Evolutionary conservation across 192 early-diverging fungal species (phyloP), one percentile per base, ranked within the genome.

Genomic region (Coemansia pectinata): DNA sequence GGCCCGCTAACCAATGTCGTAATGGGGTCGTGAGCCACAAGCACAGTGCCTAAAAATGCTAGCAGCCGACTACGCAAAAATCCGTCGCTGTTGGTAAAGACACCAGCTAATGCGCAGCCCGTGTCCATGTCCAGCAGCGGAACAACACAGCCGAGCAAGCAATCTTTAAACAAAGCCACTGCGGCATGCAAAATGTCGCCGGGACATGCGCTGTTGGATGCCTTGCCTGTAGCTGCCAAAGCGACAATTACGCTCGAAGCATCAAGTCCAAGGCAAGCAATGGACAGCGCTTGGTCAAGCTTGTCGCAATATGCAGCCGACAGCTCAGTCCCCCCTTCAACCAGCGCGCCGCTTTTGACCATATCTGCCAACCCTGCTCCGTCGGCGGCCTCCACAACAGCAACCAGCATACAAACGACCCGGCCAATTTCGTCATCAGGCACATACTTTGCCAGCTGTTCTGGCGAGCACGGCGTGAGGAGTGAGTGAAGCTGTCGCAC

Each of bases 221-320:
- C 80, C 33, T 71, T 77, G 11, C 72, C 66, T 5, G 65, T 61
- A 15, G 71, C 80, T 7, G 64, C 71, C 65, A 77, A 53, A 21
- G 58, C 41, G 33, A 71, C 47, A 11, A 66, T 61, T 12, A 82
- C 34, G 6, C 58, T 65, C 4, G 80, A 58, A 10, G 71, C 72
- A n/a, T 82, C 80, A 19, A 82, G 75, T 15, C 75, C 80, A 12
- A 77, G 58, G 27, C 69, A 63, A 6, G 80, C 29, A 15, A 48
- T 42, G 8, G 48, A 60, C 47, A 82, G 65, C 10, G 69, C 69
- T 25, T 12, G 11, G 7, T 67, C 75, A 11, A 82, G 75, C 23
- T 21, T 62, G 11, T 68, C 36, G 27, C 75, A 71, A 38, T 65
- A 82, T 23, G 45, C 63, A 14, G 40, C 39, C 1, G 80, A 67